Conservation (phyloP, 176 grass and related monocot species). For the Cenchrus fungigraminus region DNA sequence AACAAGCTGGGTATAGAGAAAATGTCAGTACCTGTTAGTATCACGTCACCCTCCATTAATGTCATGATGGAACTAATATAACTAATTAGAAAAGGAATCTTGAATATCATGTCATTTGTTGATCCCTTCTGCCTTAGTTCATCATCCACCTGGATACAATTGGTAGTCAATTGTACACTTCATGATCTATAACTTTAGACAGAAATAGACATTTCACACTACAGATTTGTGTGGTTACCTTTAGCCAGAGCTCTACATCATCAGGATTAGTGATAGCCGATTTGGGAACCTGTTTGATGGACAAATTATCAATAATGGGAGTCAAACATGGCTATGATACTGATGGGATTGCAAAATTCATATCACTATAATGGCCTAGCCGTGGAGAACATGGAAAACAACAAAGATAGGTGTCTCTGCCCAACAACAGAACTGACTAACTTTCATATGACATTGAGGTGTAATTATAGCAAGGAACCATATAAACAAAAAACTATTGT, state of each 20-base stretch:
- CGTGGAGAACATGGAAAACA: neutral
- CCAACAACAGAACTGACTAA: conserved; percentile 7
- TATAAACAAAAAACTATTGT: neutral
- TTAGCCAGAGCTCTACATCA: conserved; percentile 92
- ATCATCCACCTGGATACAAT: conserved; percentile 73
- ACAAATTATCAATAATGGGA: conserved; percentile 13
- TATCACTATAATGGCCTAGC: neutral
- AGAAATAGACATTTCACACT: neutral
- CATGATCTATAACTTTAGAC: neutral
- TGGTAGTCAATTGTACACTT: conserved; percentile 11
- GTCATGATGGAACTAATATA: conserved; percentile 96
- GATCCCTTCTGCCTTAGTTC: conserved; percentile 86
- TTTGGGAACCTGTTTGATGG: conserved; percentile 74
- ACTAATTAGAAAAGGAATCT: conserved; percentile 91
- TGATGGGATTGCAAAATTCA: neutral
- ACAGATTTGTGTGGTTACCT: conserved; percentile 54
- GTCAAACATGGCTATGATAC: neutral
- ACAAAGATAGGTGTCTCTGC: neutral
- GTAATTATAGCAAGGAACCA: neutral
- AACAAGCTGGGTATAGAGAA: neutral
- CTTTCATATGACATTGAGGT: neutral
- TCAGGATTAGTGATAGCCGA: conserved; percentile 73
- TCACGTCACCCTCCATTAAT: conserved; percentile 92
- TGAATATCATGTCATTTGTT: conserved; percentile 95
- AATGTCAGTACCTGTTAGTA: conserved; percentile 72